Percentiles rank a stretch among this genome's conserved stretches.
These are phyloP conservation scores for Eremochloa ophiuroides DNA, from an alignment of 176 grass and related monocot genomes.

Conservation along the genomic window DNA sequence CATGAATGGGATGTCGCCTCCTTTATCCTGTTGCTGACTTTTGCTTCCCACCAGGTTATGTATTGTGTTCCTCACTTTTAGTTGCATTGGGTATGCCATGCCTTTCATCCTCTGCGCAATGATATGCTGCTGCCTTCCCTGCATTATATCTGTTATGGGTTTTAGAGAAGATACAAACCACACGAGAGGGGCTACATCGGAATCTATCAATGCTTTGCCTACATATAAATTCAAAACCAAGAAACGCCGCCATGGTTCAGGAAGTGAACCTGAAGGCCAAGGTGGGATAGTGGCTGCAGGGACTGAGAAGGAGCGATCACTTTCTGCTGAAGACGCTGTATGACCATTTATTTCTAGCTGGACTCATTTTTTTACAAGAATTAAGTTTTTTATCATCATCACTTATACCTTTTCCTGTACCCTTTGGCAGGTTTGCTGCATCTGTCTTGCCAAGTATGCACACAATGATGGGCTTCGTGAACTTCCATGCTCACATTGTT, in stretches of 20 bases:
- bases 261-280: conserved; percentile 49
- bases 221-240: conserved; percentile 98
- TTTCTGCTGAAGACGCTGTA: conserved; percentile 87
- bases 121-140: conserved; percentile 92
- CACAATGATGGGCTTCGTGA: conserved; percentile 91
- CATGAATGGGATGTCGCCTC: background rate
- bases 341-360: conserved; percentile 31
- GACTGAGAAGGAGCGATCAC: conserved; percentile 70
- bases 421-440: conserved; percentile 70
- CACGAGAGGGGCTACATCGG: conserved; percentile 75
- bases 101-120: conserved; percentile 92
- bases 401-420: conserved; percentile 11
- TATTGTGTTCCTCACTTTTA: conserved; percentile 90
- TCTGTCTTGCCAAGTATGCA: conserved; percentile 83
- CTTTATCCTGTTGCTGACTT: conserved; percentile 16
- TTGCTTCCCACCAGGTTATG: conserved; percentile 62
- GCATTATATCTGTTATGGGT: conserved; percentile 89
- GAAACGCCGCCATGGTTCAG: conserved; percentile 41
- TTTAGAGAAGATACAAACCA: conserved; percentile 79
- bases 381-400: background rate
- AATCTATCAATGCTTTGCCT: conserved; percentile 77
- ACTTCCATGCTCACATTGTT: conserved; percentile 84
- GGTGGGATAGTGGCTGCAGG: conserved; percentile 73
- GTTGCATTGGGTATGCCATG: conserved; percentile 96
- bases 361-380: background rate